A percentile compares a stretch with the other conserved stretches of the same genome.
phyloP scores from a whole-genome alignment of 495 filamentous ascomycete species.

The Acidiella bohemica region DNA sequence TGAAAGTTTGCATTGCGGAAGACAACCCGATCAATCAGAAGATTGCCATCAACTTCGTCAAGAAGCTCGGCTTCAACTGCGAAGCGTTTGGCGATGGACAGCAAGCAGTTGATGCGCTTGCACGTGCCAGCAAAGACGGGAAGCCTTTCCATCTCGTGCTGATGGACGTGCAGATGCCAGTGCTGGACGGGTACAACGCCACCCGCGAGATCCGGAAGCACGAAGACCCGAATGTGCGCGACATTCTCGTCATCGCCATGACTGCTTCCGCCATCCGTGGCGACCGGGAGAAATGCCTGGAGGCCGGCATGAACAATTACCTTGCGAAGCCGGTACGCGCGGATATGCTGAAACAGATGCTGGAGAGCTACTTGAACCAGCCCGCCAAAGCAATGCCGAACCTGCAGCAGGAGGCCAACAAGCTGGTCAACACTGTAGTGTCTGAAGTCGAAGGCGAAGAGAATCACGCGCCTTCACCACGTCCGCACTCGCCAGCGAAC shows the following conservation, averaged over 20 bases:
- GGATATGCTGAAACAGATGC: conserved; percentile 28
- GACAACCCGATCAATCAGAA: conserved; percentile 87
- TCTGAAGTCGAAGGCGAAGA: not conserved
- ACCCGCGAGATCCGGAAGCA: conserved; percentile 69
- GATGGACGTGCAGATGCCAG: conserved; percentile 95
- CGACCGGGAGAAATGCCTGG: conserved; percentile 81
- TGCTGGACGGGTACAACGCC: conserved; percentile 86
- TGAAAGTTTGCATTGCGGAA: conserved; percentile 79
- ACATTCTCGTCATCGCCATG: conserved; percentile 82
- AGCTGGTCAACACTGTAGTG: conserved; percentile 21
- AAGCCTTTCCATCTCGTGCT: conserved; percentile 67
- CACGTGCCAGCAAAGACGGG: conserved; percentile 51
- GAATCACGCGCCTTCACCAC: not conserved
- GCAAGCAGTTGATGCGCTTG: conserved; percentile 74
- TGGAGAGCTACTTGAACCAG: conserved; percentile 30
- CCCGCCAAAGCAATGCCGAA: conserved; percentile 25
- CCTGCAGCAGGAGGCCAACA: conserved; percentile 30
- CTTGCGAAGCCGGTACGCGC: conserved; percentile 75
- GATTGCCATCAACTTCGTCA: conserved; percentile 81
- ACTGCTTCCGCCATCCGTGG: conserved; percentile 84
- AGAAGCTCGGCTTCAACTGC: conserved; percentile 65
- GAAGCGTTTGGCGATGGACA: conserved; percentile 77
- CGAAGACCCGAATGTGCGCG: conserved; percentile 54
- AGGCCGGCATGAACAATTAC: conserved; percentile 92
- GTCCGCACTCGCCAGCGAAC: not conserved